Base-by-base conservation (phyloP, 1,284 basidiomycete genomes). In the Boletus smithii region DNA sequence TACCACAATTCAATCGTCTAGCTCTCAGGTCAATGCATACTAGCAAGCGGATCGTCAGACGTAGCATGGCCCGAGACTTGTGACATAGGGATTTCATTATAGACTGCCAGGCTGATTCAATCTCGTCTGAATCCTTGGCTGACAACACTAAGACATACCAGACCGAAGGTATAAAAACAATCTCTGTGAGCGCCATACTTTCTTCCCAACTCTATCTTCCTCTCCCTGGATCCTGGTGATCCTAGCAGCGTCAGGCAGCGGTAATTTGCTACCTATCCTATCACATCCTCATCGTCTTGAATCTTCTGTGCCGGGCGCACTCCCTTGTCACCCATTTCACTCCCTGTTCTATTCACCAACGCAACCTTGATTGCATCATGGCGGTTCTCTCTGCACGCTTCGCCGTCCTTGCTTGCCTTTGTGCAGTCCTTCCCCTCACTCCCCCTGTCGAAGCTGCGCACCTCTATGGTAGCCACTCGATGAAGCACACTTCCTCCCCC, bases 191-290 rank as follows among this genome's bases (percentile, higher is more conserved):
- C 44, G 32, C 20, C 20, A 27, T 30, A 29, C 14, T 20, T 33
- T 34, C 32, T 50, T 40, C 31, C 23, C 22, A 53, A 46, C 49
- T 48, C 37, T 49, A 31, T 7, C 33, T 17, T 42, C 39, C 10
- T 41, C 40, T 54, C 23, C 16, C 11, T 44, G 48, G 62, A 49
- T 67, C 64, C 61, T 16, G 56, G 64, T 51, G 61, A 51, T 67
- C 59, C 55, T 51, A 48, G 17, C 35, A 44, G 44, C 49, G 39
- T 60, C 50, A 50, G 54, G 54, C 40, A 57, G 38, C 58, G 55
- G 50, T 31, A 37, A 11, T 30, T 47, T 49, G 13, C 45, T 42
- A 42, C 11, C 5, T 29, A 34, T 45, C 23, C 5, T 22, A 36
- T 43, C 14, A 26, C 16, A 20, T 34, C 36, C 20, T 47, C 27